These are phyloP conservation scores for Volutella citrinella DNA, from an alignment of 2,329 filamentous ascomycete species.

Conservation along the genomic window DNA sequence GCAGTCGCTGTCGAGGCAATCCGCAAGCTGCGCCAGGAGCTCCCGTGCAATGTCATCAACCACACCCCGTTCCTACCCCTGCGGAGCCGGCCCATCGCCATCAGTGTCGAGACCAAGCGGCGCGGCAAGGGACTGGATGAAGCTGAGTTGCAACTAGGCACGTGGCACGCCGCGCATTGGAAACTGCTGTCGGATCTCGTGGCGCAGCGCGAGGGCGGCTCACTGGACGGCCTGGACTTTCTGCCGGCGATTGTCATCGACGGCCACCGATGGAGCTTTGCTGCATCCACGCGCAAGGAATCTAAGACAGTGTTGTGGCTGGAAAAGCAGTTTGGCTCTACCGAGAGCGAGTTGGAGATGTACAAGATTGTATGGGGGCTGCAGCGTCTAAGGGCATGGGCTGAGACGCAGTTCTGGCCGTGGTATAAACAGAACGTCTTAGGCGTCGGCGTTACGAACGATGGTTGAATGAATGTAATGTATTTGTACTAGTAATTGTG, in stretches of 20 bases:
- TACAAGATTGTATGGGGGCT: slow-evolving; percentile 2
- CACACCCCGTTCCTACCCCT: slow-evolving; percentile 6
- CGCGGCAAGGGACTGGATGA: no score
- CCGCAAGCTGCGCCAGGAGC: background rate
- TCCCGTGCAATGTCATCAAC: slow-evolving; percentile 1
- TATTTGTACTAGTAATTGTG: no score
- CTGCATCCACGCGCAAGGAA: slow-evolving; percentile 7
- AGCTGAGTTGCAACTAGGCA: slow-evolving; percentile 7
- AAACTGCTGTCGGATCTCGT: slow-evolving; percentile 3
- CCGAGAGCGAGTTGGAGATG: slow-evolving; percentile 1
- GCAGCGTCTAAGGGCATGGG: slow-evolving; percentile 1
- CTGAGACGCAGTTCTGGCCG: slow-evolving; percentile 1
- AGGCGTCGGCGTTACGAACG: no score
- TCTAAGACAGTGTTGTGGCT: slow-evolving; percentile 8
- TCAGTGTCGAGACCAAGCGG: slow-evolving; percentile 10
- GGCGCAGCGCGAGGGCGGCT: slow-evolving; percentile 1
- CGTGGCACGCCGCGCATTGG: slow-evolving; percentile 10
- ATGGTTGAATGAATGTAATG: no score
- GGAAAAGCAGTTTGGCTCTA: slow-evolving; percentile 3
- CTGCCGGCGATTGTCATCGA: slow-evolving; percentile 6
- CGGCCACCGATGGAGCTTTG: slow-evolving; percentile 9
- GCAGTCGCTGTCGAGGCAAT: background rate
- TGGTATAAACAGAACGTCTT: slow-evolving; percentile 3
- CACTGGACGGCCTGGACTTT: slow-evolving; percentile 6
- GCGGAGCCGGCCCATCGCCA: slow-evolving; percentile 6